Evolutionary conservation across 352 stramenopile genomes (phyloP).

Genomic region (Pythium rishiriense): DNA sequence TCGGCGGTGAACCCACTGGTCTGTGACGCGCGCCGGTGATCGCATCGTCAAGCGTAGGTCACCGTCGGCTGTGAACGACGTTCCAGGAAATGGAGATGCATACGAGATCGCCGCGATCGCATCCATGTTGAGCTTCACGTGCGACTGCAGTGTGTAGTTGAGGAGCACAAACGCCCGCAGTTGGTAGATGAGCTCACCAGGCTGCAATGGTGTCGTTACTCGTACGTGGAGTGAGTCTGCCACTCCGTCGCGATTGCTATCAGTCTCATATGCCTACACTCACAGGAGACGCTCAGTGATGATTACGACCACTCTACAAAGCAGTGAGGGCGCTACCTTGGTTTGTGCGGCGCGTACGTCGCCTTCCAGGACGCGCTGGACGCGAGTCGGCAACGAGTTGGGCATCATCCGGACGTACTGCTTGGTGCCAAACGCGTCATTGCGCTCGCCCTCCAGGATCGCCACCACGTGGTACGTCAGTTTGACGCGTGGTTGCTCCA

Average conservation of each 20-base stretch:
- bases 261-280: conserved; percentile 40
- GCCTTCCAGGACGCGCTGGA: conserved; percentile 48
- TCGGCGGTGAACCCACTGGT: not conserved
- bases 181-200: conserved; percentile 50
- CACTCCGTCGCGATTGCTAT: conserved; percentile 53
- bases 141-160: conserved; percentile 55
- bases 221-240: conserved; percentile 56
- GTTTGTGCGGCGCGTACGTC: conserved; percentile 39
- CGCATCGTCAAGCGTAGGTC: conserved; percentile 62
- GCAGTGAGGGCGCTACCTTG: conserved; percentile 27
- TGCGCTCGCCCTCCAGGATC: conserved; percentile 54
- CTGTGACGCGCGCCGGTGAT: conserved; percentile 42
- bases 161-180: conserved; percentile 53
- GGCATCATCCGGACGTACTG: conserved; percentile 34
- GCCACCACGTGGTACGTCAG: conserved; percentile 63
- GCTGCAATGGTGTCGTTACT: conserved; percentile 43
- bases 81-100: conserved; percentile 38
- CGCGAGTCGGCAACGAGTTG: conserved; percentile 40
- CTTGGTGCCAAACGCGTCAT: conserved; percentile 4
- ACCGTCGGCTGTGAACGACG: conserved; percentile 49
- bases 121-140: conserved; percentile 70
- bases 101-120: conserved; percentile 42
- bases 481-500: conserved; percentile 56
- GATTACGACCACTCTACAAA: not conserved
- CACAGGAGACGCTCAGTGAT: not conserved